phyloP scores from a whole-genome alignment of 2,329 filamentous ascomycete species.

The Botrytis fragariae region DNA sequence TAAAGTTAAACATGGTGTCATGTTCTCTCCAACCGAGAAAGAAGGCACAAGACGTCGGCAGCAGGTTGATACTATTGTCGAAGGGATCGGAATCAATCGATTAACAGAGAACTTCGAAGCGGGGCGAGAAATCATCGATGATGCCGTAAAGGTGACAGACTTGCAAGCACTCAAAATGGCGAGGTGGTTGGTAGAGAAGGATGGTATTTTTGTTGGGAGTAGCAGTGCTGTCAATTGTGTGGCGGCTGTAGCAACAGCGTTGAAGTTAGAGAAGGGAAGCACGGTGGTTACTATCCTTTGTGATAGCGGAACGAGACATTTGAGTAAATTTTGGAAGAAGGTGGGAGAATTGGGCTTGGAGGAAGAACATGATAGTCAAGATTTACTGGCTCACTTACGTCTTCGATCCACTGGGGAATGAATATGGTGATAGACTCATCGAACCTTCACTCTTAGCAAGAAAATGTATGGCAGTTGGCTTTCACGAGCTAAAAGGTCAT shows the following conservation, averaged over 20 bases:
- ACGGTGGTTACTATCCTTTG: slow-evolving; percentile 80
- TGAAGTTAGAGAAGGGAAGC: slow-evolving; percentile 57
- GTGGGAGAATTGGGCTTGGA: slow-evolving; percentile 68
- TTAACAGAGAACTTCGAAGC: slow-evolving; percentile 92
- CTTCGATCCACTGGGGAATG: neutral
- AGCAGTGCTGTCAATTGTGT: slow-evolving; percentile 97
- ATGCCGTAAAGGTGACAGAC: slow-evolving; percentile 85
- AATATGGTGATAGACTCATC: neutral
- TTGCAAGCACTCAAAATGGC: slow-evolving; percentile 90
- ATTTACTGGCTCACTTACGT: slow-evolving; percentile 44
- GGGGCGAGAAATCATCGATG: slow-evolving; percentile 81
- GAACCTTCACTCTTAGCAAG: neutral
- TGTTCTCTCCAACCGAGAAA: slow-evolving; percentile 85
- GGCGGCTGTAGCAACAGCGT: slow-evolving; percentile 68
- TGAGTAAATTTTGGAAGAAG: slow-evolving; percentile 82
- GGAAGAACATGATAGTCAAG: slow-evolving; percentile 49
- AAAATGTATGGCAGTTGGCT: neutral
- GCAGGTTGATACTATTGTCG: slow-evolving; percentile 94
- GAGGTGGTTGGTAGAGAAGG: slow-evolving; percentile 91
- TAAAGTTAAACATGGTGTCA: slow-evolving; percentile 86
- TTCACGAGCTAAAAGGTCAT: neutral
- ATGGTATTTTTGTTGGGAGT: slow-evolving; percentile 91
- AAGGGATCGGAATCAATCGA: slow-evolving; percentile 93
- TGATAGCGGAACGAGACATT: slow-evolving; percentile 76
- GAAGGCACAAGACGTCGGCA: slow-evolving; percentile 86